Evolutionary conservation across 805 yeast species (phyloP), one percentile per base, ranked within the genome.

Genomic region (Candida piceae): DNA sequence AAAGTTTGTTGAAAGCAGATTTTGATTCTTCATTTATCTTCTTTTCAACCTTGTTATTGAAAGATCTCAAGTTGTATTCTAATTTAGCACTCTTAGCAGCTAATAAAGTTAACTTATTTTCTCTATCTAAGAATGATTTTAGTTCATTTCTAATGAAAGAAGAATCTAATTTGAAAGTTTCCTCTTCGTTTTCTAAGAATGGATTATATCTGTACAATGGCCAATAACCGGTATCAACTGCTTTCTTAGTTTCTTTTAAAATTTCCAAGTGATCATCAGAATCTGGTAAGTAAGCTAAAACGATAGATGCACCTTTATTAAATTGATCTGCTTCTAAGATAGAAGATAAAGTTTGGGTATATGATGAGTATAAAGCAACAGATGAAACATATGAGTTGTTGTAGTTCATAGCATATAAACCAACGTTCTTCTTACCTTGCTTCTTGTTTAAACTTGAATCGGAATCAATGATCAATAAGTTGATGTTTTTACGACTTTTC

Each of bases 221-320:
- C 95, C 97, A 88, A 66, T 83, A 82, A n/a, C 97, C 97, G 23
- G 88, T 69, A 52, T 86, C 96, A 31, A 90, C 95, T 16, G 96
- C 90, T 44, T 65, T 67, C 62, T 90, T 90, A 23, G 97, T 89
- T 58, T 85, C 93, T 58, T 84, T 80, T 51, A 90, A 70, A 31
- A 89, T 77, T 18, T 78, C 74, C 48, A 90, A 66, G 28, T 94
- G 81, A 43, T 78, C 67, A 45, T 80, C 82, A 38, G 66, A 68
- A 54, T 84, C 90, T 29, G 97, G 97, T 50, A 89, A 68, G 59
- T 89, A 88, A 4, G 96, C 97, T 49, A 90, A 72, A 25, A 90
- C 85, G 38, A 90, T 72, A 1, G 97, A 84, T 4, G 97, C 97
- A 41, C 97, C 97, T 42, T 82, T 67, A 7, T 39, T 32, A 58